Evolutionary conservation across 345 rosid genomes (phyloP).

Genomic region (Rhodomyrtus tomentosa): DNA sequence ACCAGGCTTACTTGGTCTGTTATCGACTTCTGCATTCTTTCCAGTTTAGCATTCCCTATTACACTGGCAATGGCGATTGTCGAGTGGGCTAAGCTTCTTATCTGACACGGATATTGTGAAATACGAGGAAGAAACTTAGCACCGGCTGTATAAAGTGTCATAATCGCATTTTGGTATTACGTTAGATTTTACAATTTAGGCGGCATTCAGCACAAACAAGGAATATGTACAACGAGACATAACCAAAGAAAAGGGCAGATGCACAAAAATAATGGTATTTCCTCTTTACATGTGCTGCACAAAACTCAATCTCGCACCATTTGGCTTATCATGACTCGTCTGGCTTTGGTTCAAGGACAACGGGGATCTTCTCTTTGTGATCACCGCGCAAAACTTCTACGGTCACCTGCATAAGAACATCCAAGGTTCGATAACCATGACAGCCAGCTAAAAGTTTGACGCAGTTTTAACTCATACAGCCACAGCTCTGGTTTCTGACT

Average conservation of each 20-base stretch:
- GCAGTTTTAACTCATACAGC: not conserved
- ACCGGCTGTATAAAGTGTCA: not conserved
- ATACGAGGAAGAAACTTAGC: not conserved
- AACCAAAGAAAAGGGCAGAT: not conserved
- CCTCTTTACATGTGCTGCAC: not conserved
- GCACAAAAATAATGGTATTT: conserved; percentile 12
- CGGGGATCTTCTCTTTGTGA: conserved; percentile 85
- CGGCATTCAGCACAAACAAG: not conserved
- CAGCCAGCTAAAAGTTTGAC: not conserved
- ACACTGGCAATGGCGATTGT: not conserved
- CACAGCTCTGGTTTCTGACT: not conserved
- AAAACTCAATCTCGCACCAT: not conserved
- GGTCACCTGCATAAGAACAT: conserved; percentile 33
- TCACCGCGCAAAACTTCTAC: conserved; percentile 92
- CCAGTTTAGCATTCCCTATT: not conserved
- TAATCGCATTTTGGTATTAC: not conserved
- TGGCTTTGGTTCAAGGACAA: conserved; percentile 72
- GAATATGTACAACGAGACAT: conserved; percentile 19
- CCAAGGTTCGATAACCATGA: not conserved
- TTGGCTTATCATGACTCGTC: conserved; percentile 45
- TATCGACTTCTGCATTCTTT: not conserved
- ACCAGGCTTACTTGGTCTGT: not conserved
- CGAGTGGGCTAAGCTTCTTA: not conserved
- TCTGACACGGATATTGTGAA: not conserved
- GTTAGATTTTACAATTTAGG: not conserved